Evolutionary conservation across 306 rosid species (phyloP), one percentile per base, ranked within the genome.

Genomic region (Calophaca sinica): DNA sequence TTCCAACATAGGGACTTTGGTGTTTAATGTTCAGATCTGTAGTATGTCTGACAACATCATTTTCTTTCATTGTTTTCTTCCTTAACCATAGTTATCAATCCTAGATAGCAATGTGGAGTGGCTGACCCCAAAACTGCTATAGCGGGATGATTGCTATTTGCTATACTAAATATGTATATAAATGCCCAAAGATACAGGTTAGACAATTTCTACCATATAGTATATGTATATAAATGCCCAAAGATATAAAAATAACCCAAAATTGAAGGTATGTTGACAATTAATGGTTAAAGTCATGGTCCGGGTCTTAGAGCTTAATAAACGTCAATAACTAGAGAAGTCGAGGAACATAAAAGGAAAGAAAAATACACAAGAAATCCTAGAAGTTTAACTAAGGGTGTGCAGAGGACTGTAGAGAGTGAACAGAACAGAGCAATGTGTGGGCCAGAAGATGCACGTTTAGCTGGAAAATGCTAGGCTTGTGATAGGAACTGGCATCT

Each of bases 1-100:
- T 42, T 8, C 11, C 11, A 42, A 9, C 9, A 42, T 42, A 42
- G 11, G 57, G 66, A 53, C 54, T 75, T 59, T 49, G 29, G 28
- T 55, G 51, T 84, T 46, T 64, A 26, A 73, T 73, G 31, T 49
- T 72, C 36, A 36, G 13, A 67, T 60, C 53, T 77, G 6, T 41
- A 14, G 8, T 14, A 6, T 45, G 31, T 69, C 62, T 69, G 55
- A 70, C 35, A 26, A 38, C 12, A 75, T 41, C 35, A 32, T 70
- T 48, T 57, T 38, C 14, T 65, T 44, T 49, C 9, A 5, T 26
- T 52, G 11, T 38, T 29, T 57, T 13, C 62, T 28, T 50, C 4
- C 65, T 15, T 32, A 26, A n/a, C 35, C 39, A 68, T 20, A 66
- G 26, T 66, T 45, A 6, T 66, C 28, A 11, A 12, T 46, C 58